Conservation (phyloP, 2,329 filamentous ascomycete species). For the Pseudonectria buxi region DNA sequence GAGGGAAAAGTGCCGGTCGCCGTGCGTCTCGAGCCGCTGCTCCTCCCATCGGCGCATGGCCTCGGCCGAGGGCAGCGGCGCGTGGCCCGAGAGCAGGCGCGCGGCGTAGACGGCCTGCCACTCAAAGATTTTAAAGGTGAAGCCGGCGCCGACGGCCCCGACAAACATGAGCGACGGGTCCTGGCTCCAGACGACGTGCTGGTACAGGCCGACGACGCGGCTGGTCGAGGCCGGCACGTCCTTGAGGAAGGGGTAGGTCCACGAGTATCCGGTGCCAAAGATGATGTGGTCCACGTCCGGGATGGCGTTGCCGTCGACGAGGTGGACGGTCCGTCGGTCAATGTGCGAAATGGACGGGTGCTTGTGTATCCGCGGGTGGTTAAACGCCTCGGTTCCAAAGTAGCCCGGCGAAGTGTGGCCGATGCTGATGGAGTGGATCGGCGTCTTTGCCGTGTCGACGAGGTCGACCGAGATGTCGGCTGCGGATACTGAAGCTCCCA, state of each 20-base stretch:
- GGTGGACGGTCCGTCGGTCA: constrained; percentile 42
- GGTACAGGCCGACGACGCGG: constrained; percentile 48
- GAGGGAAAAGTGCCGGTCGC: constrained; percentile 52
- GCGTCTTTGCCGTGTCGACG: constrained; percentile 35
- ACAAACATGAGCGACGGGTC: constrained; percentile 53
- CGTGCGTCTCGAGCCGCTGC: constrained; percentile 44
- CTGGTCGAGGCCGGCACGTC: constrained; percentile 46
- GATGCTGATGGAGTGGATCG: constrained; percentile 45
- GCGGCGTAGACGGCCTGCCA: constrained; percentile 60
- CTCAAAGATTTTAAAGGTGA: constrained; percentile 64
- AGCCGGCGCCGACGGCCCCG: constrained; percentile 48
- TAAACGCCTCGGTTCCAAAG: constrained; percentile 53
- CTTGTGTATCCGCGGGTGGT: constrained; percentile 46
- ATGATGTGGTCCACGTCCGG: constrained; percentile 54
- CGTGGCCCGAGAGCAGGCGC: constrained; percentile 49
- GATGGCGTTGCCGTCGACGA: constrained; percentile 48
- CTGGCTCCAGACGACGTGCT: constrained; percentile 48
- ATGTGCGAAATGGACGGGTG: constrained; percentile 43
- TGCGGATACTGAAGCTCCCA: constrained; percentile 59
- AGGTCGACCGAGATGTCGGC: constrained; percentile 55
- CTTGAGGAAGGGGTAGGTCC: constrained; percentile 56
- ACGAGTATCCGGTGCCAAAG: constrained; percentile 61
- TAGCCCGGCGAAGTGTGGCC: constrained; percentile 44
- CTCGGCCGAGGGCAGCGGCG: constrained; percentile 38
- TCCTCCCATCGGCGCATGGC: constrained; percentile 52